phyloP scores from a whole-genome alignment of 352 stramenopile genomes.

The Phytophthora pinifolia region DNA sequence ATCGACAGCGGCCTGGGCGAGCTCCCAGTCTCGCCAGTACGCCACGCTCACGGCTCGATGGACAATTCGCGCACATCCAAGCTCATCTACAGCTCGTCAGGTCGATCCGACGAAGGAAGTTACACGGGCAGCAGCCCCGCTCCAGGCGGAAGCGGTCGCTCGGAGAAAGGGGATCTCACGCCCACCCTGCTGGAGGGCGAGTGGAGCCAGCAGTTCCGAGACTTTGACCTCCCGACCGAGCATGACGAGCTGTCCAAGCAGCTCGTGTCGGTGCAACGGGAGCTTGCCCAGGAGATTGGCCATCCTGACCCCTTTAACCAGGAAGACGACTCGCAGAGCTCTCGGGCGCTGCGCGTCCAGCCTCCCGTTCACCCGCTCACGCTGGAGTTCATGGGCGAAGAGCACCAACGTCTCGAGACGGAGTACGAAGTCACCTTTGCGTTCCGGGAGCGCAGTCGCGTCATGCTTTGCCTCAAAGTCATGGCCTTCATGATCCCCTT shows the following conservation, averaged over 20 bases:
- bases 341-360: constrained; percentile 59
- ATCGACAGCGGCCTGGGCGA: constrained; percentile 75
- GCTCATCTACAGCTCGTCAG: constrained; percentile 32
- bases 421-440: constrained; percentile 81
- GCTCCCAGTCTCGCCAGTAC: constrained; percentile 14
- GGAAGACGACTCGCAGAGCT: constrained; percentile 73
- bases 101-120: constrained; percentile 36
- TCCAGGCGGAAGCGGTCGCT: constrained; percentile 17
- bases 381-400: constrained; percentile 84
- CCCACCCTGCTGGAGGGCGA: constrained; percentile 64
- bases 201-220: constrained; percentile 80
- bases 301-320: constrained; percentile 57
- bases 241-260: constrained; percentile 83
- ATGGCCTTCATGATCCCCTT: constrained; percentile 68
- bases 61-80: constrained; percentile 19
- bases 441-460: constrained; percentile 59
- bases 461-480: constrained; percentile 75
- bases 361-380: constrained; percentile 75
- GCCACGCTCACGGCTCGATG: constrained; percentile 14
- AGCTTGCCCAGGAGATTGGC: constrained; percentile 76
- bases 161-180: constrained; percentile 39
- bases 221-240: constrained; percentile 76
- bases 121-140: constrained; percentile 10
- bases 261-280: constrained; percentile 60
- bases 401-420: constrained; percentile 71